phyloP scores from a whole-genome alignment of 2,329 filamentous ascomycete species.

The Aspergillus ochraceus region DNA sequence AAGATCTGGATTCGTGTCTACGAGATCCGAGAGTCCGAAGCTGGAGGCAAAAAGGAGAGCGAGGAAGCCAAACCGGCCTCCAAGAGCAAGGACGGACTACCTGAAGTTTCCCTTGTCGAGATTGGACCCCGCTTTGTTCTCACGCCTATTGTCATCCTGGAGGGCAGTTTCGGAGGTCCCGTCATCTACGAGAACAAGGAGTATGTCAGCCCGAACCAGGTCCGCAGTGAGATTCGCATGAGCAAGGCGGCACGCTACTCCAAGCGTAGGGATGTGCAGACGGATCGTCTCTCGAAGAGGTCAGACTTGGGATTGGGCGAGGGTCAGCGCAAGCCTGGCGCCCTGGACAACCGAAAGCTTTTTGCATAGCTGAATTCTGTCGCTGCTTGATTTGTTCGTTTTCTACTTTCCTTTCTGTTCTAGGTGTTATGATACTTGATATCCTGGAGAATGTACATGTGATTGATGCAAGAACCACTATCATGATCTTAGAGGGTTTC shows the following conservation, averaged over 20 bases:
- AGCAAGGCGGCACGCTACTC: conserved; percentile 78
- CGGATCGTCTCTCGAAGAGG: conserved; percentile 72
- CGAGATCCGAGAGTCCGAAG: conserved; percentile 82
- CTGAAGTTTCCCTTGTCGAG: conserved; percentile 81
- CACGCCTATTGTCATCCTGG: conserved; percentile 91
- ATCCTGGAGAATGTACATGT: conserved; percentile 37
- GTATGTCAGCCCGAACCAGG: conserved; percentile 94
- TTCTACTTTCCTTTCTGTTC: conserved; percentile 19
- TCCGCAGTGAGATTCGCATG: conserved; percentile 76
- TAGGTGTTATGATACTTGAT: conserved; percentile 30
- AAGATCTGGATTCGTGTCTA: conserved; percentile 97
- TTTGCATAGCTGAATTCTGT: conserved; percentile 56
- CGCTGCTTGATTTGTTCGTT: conserved; percentile 17
- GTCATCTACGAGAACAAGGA: conserved; percentile 98
- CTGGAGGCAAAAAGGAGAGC: conserved; percentile 50
- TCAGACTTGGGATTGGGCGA: conserved; percentile 71
- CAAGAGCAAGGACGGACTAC: conserved; percentile 57
- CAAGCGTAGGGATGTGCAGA: conserved; percentile 69
- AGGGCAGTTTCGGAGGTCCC: conserved; percentile 91
- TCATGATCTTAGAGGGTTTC: conserved; percentile 23
- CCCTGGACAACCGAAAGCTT: conserved; percentile 72
- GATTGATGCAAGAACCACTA: conserved; percentile 32
- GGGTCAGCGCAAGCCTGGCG: conserved; percentile 62
- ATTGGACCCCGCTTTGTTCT: conserved; percentile 92
- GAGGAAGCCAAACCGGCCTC: conserved; percentile 40